Base-by-base conservation (phyloP, 306 rosid genomes). In the Glycine latifolia region DNA sequence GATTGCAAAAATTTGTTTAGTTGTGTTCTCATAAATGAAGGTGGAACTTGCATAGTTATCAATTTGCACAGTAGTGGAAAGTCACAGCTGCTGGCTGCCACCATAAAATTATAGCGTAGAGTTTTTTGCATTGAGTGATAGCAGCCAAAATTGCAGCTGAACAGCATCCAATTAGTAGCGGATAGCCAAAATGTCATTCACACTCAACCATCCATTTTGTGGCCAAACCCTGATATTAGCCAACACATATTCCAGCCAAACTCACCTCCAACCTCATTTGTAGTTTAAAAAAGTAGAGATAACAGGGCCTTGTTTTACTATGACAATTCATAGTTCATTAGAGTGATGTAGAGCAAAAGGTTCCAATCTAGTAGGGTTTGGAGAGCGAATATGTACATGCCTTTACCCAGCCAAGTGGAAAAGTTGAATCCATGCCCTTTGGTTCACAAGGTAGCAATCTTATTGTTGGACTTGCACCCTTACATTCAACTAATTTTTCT, bases 1-100 rank as follows among this genome's bases (percentile, higher is more conserved):
- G 31, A 26, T 26, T 26, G 31, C 31, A 26, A 26, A 26, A 26
- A 26, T 26, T 41, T 77, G 58, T 8, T 72, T 47, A 10, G 81
- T 59, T 56, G 44, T 67, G 8, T 67, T 77, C 70, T 78, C 78
- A 43, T 49, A 41, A 17, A 49, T 31, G 68, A 59, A 56, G 55
- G 26, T 66, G 49, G 16, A 41, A 43, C 13, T 41, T 43, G 73
- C 37, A 44, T 16, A 16, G 8, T 44, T 68, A 68, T 44, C 55
- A 67, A 44, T 10, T 63, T 10, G 17, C 41, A 12, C 9, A 35
- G 15, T 13, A 11, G 44, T 33, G 68, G 43, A 61, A 11, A 3
- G n/a, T 39, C 44, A 39, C 44, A 39, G 44, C 44, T 39, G 44
- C 44, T 31, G 37, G 54, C 54, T 44, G 31, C 35, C 9, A 44